Conservation (phyloP, 345 rosid species). For the Corchorus olitorius region DNA sequence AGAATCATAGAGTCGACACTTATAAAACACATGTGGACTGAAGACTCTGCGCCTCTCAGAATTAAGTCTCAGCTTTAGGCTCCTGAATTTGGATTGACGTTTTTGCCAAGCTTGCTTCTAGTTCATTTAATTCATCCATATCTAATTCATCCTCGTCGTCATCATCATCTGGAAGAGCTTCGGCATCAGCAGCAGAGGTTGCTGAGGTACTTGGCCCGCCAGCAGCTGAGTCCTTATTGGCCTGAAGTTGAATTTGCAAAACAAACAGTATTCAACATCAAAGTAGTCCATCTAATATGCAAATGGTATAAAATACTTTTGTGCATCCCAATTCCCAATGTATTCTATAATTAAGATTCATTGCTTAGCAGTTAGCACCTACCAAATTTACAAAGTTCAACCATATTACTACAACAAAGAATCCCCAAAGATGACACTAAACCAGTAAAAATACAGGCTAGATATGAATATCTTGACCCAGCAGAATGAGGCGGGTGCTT, state of each 20-base stretch:
- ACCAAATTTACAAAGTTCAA: not conserved
- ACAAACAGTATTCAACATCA: not conserved
- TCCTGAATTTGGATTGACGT: slow-evolving; percentile 32
- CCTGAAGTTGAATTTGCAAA: slow-evolving; percentile 11
- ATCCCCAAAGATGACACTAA: not conserved
- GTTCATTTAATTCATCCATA: slow-evolving; percentile 32
- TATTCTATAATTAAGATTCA: not conserved
- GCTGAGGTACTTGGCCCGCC: slow-evolving; percentile 18
- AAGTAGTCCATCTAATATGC: not conserved
- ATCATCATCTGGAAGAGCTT: not conserved
- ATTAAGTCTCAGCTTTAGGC: not conserved
- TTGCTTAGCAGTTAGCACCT: no score
- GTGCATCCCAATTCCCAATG: not conserved
- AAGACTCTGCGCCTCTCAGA: not conserved
- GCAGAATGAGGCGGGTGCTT: not conserved
- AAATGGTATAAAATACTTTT: not conserved
- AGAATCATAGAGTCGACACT: not conserved
- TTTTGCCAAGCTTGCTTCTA: slow-evolving; percentile 36
- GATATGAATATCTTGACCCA: not conserved
- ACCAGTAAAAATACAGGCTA: not conserved
- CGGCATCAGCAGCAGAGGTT: slow-evolving; percentile 18
- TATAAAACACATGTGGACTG: slow-evolving; percentile 3
- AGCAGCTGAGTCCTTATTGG: slow-evolving; percentile 10
- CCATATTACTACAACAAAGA: not conserved
- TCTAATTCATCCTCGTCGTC: slow-evolving; percentile 33